A percentile compares a stretch with the other conserved stretches of the same genome.
phyloP scores from a whole-genome alignment of 495 filamentous ascomycete genomes.

The Neohortaea acidophila region DNA sequence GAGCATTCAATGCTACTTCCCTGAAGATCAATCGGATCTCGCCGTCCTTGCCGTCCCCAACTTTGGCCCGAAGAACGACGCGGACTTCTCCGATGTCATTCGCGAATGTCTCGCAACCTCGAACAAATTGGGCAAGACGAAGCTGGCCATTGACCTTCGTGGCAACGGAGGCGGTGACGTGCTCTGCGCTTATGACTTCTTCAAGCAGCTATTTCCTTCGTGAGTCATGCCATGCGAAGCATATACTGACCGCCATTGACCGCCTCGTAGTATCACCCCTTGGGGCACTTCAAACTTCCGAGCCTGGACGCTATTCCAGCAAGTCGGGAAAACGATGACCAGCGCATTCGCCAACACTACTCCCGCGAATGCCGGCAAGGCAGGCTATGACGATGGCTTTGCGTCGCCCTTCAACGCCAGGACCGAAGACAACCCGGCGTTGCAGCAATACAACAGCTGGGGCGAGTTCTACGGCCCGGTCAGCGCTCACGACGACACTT shows the following conservation, averaged over 20 bases:
- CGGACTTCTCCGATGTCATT: conserved; percentile 28
- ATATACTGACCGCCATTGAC: too few relatives aligned
- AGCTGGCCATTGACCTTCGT: conserved; percentile 38
- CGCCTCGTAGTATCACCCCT: conserved; percentile 26
- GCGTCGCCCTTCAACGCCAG: conserved; percentile 5
- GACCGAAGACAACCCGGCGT: conserved; percentile 1
- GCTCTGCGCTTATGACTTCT: conserved; percentile 32
- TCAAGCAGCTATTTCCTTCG: conserved; percentile 27
- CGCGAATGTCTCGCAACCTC: conserved; percentile 28
- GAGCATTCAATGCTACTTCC: conserved; percentile 9
- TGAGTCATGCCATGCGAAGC: too few relatives aligned
- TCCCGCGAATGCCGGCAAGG: background rate
- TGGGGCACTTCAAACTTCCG: conserved; percentile 32
- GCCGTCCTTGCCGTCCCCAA: conserved; percentile 38
- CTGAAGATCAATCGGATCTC: conserved; percentile 2
- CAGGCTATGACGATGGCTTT: background rate
- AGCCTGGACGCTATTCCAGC: conserved; percentile 27
- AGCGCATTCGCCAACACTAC: conserved; percentile 9
- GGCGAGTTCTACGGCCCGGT: conserved; percentile 37
- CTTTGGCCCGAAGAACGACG: conserved; percentile 24
- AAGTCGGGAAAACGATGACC: conserved; percentile 30
- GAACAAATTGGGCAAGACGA: conserved; percentile 26
- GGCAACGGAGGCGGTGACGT: conserved; percentile 37
- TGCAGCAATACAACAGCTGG: conserved; percentile 29
- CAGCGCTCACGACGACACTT: conserved; percentile 29